Evolutionary conservation across 805 yeast genomes (phyloP).

Genomic region (Lipomyces sp.): DNA sequence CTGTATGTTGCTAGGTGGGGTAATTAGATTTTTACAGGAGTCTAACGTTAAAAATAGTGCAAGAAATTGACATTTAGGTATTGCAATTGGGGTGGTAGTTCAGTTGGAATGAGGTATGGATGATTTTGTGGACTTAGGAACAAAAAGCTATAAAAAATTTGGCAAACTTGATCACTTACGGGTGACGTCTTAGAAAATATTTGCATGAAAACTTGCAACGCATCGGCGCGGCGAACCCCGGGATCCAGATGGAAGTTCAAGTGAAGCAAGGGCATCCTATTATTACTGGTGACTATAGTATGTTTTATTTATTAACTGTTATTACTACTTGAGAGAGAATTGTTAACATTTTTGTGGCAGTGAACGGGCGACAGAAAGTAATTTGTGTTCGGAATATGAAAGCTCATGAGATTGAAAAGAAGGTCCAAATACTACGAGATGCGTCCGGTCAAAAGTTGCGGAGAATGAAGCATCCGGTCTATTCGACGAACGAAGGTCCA

Average conservation of each 20-base stretch:
- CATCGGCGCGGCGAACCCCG: constrained; percentile 65
- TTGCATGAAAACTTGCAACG: constrained; percentile 57
- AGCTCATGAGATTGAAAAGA: constrained; percentile 63
- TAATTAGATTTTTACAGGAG: not conserved
- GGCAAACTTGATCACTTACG: not conserved
- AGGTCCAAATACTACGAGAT: constrained; percentile 65
- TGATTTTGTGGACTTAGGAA: constrained; percentile 1
- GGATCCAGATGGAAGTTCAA: constrained; percentile 70
- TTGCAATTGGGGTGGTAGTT: constrained; percentile 96
- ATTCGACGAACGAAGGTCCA: constrained; percentile 77
- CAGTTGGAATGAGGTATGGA: constrained; percentile 66
- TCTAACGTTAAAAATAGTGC: constrained; percentile 51
- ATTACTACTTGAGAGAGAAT: not conserved
- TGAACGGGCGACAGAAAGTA: constrained; percentile 54
- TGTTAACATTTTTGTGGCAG: constrained; percentile 9
- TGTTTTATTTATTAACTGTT: not conserved
- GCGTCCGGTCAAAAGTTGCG: constrained; percentile 67
- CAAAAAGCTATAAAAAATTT: not conserved
- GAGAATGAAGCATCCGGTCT: constrained; percentile 66
- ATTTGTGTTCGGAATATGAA: constrained; percentile 80
- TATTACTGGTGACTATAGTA: constrained; percentile 60
- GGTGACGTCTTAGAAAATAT: constrained; percentile 55
- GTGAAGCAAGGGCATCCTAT: constrained; percentile 76
- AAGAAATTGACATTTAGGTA: constrained; percentile 73
- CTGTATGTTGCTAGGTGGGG: constrained; percentile 44